Base-by-base conservation (phyloP, 805 yeast species). In the Candida tammaniensis region DNA sequence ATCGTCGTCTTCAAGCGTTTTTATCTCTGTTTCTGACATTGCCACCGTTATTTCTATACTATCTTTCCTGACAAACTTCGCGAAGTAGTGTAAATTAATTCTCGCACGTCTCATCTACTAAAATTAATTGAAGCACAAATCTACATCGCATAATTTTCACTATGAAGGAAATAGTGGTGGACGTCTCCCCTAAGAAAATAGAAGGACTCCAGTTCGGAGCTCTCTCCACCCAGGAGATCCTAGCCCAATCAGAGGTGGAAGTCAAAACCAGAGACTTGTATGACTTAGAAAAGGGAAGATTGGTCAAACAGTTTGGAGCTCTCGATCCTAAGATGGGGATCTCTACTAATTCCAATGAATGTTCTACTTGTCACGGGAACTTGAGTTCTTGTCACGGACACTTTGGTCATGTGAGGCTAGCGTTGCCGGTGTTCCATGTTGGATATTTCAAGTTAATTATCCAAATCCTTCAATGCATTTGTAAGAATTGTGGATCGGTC, bases 321-420 rank as follows among this genome's bases (percentile, higher is more conserved):
- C 68, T 93, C 25, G 99, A 93, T 59, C 74, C 87, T 15, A 72
- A 76, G 34, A 88, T 94, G 98, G 99, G 99, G 55, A 86, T 86
- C 3, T 86, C 96, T 5, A 79, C 93, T 34, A 88, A 86, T 47
- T 61, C 82, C n/a, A 68, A 78, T 11, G 94, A 84, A 55, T 93
- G 99, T 68, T 58, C 76, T 10, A 94, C 98, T 0, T 93, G 99
- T 63, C 86, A 79, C 49, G 98, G 98, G 3, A 79, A 80, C 47
- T 65, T 93, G 44, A 95, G 96, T 0, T 76, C 95, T 1, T 93
- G 99, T 59, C 97, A 91, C 63, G 99, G 99, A 39, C 99, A 93
- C 64, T 93, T 93, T 58, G 99, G 99, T 26, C 96, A 94, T 53
- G 77, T 93, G 44, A 78, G 86, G 51, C 72, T 93, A 33, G 96